Percentiles rank a stretch among this genome's conserved stretches.
Conservation (phyloP, 495 filamentous ascomycete species). For the Talaromyces nanjingensis region DNA sequence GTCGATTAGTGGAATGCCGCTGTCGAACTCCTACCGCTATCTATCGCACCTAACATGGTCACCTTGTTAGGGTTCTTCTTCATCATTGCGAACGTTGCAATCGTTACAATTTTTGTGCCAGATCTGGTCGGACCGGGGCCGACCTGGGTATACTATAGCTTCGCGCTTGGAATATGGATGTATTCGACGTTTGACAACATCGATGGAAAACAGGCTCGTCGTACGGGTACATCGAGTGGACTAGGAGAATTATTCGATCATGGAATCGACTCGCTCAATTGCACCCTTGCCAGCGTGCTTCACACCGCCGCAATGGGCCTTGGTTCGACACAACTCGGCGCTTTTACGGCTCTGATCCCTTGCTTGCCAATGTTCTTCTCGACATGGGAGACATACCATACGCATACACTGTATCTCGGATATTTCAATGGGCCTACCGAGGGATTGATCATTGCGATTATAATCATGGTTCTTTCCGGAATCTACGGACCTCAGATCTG, state of each 20-base stretch:
- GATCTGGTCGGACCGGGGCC: constrained; percentile 89
- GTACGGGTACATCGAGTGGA: constrained; percentile 91
- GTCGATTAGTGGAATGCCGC: constrained; percentile 84
- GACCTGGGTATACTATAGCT: constrained; percentile 89
- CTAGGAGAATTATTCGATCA: constrained; percentile 97
- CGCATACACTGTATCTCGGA: constrained; percentile 92
- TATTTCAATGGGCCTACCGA: constrained; percentile 98
- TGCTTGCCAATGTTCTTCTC: constrained; percentile 98
- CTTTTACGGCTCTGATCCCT: constrained; percentile 85
- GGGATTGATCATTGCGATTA: constrained; percentile 81
- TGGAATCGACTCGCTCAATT: constrained; percentile 96
- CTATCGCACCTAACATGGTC: constrained; percentile 96
- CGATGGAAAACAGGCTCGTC: constrained; percentile 92
- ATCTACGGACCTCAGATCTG: constrained; percentile 85
- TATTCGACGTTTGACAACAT: constrained; percentile 96
- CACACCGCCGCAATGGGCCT: constrained; percentile 89
- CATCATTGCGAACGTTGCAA: constrained; percentile 77
- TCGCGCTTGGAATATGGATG: constrained; percentile 91
- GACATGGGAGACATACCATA: constrained; percentile 99
- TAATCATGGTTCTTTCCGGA: constrained; percentile 78
- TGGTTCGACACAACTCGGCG: constrained; percentile 71
- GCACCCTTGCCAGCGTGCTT: constrained; percentile 81
- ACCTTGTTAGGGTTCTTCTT: constrained; percentile 93
- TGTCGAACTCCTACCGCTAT: constrained; percentile 85
- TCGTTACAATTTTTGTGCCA: constrained; percentile 77